Percentiles rank a stretch among this genome's conserved stretches.
Evolutionary conservation across 495 filamentous ascomycete genomes (phyloP).

Genomic region (Neurospora sp.): DNA sequence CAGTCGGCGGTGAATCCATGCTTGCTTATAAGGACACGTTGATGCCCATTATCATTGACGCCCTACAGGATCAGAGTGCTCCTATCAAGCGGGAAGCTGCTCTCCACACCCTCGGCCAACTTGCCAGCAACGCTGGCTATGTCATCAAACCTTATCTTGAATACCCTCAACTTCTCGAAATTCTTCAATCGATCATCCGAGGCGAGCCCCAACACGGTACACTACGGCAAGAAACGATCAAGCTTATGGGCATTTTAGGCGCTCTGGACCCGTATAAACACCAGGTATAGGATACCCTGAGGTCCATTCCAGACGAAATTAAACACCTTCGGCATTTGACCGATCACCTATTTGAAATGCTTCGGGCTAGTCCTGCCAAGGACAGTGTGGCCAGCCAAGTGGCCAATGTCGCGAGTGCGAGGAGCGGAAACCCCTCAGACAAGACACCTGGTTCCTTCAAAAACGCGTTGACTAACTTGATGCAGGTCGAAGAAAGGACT

Average conservation of each 20-base stretch:
- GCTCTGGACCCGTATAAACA: conserved; percentile 94
- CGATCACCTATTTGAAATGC: background rate
- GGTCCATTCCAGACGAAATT: background rate
- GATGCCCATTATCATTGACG: conserved; percentile 90
- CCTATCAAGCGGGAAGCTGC: conserved; percentile 82
- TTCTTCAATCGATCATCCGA: conserved; percentile 88
- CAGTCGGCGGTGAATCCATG: conserved; percentile 88
- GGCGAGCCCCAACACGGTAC: conserved; percentile 70
- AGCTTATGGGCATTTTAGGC: conserved; percentile 90
- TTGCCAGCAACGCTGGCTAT: conserved; percentile 91
- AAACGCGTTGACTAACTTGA: background rate
- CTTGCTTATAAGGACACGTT: conserved; percentile 72
- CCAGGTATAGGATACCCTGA: conserved; percentile 42
- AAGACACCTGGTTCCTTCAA: background rate
- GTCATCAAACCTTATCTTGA: conserved; percentile 95
- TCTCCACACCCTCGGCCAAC: conserved; percentile 77
- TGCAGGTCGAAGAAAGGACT: conserved; percentile 43
- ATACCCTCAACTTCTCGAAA: conserved; percentile 82
- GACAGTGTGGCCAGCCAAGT: background rate
- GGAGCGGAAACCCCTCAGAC: conserved; percentile 4
- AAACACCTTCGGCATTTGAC: background rate
- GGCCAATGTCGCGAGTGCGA: background rate
- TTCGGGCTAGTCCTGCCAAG: background rate
- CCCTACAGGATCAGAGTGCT: conserved; percentile 86
- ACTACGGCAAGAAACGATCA: conserved; percentile 87